Evolutionary conservation across 1,139 yeast species (phyloP).

Genomic region (Waltiozyma solani): DNA sequence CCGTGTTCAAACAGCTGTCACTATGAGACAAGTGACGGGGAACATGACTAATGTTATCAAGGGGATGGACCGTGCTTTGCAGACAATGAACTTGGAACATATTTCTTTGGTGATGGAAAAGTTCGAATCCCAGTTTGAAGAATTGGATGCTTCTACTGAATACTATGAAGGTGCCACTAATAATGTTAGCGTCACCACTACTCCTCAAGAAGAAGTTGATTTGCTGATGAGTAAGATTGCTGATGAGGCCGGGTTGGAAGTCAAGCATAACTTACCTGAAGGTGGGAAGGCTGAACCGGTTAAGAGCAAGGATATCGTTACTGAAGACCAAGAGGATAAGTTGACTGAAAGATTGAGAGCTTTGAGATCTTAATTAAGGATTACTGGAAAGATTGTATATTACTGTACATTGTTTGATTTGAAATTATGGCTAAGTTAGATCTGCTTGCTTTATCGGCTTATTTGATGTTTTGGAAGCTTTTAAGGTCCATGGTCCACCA

Average conservation of each 20-base stretch:
- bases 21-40: constrained; percentile 90
- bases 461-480: no score
- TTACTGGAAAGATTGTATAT: not conserved
- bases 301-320: constrained; percentile 34
- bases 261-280: constrained; percentile 58
- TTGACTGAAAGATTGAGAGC: constrained; percentile 86
- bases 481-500: no score
- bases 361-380: constrained; percentile 34
- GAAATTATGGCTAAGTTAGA: no score
- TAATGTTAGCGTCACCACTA: constrained; percentile 76
- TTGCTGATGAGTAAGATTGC: constrained; percentile 87
- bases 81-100: constrained; percentile 88
- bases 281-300: constrained; percentile 19
- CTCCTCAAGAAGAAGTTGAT: constrained; percentile 96
- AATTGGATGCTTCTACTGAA: constrained; percentile 85
- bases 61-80: constrained; percentile 96
- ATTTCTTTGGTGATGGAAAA: constrained; percentile 95
- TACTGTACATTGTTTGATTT: no score
- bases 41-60: constrained; percentile 88
- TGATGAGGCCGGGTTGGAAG: constrained; percentile 94
- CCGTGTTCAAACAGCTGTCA: constrained; percentile 93
- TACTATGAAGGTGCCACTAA: constrained; percentile 89
- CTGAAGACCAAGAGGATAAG: constrained; percentile 78
- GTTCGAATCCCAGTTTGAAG: constrained; percentile 93
- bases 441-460: no score